phyloP scores from a whole-genome alignment of 2,329 filamentous ascomycete genomes.

The Pestalotiopsis sp. region DNA sequence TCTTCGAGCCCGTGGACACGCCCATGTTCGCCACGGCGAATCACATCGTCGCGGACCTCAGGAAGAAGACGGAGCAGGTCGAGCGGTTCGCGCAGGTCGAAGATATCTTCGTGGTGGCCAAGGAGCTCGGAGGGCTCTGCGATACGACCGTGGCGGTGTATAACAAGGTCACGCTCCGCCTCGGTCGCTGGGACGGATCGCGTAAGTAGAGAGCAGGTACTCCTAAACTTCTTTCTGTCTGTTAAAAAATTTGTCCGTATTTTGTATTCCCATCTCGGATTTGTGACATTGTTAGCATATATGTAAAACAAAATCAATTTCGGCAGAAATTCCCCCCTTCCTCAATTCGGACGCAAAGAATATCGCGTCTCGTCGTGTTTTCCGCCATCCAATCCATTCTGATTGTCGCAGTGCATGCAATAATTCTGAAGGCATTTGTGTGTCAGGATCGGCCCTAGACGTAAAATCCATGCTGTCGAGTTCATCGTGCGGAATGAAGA shows the following conservation, averaged over 20 bases:
- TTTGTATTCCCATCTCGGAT: not conserved
- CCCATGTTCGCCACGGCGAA: not conserved
- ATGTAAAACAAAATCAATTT: not conserved
- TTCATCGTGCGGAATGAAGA: not conserved
- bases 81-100: not conserved
- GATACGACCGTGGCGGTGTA: slow-evolving; percentile 3
- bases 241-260: not conserved
- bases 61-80: not conserved
- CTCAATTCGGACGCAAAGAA: no score
- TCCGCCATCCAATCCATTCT: not conserved
- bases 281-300: not conserved
- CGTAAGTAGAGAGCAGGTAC: not conserved
- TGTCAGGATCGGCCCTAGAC: no score
- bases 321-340: not conserved
- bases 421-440: no score
- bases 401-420: no score
- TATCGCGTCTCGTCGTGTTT: not conserved
- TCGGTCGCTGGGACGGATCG: not conserved
- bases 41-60: not conserved
- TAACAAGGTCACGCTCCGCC: not conserved
- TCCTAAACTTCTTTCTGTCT: not conserved
- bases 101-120: not conserved
- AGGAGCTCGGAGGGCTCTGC: not conserved
- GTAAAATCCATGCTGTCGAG: not conserved
- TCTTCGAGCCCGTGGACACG: not conserved